Percentiles rank a stretch among this genome's conserved stretches.
These are phyloP conservation scores for Lotmaria passim DNA, from an alignment of 208 protist species.

Conservation along the genomic window DNA sequence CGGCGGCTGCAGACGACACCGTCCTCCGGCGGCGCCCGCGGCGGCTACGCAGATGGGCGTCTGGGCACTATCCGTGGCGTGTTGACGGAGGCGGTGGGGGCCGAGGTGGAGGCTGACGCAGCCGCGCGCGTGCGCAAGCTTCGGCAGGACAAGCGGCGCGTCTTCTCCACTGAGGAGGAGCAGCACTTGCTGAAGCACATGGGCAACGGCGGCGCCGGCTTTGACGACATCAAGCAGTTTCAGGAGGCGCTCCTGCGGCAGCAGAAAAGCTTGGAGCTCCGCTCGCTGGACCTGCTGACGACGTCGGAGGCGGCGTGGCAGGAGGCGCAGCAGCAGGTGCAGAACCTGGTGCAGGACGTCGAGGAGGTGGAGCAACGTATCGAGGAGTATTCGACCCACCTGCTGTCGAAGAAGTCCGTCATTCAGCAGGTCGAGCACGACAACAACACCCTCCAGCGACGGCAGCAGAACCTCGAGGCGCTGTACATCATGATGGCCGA, in stretches of 20 bases:
- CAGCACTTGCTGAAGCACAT: constrained; percentile 70
- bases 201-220: constrained; percentile 41
- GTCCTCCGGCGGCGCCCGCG: constrained; percentile 9
- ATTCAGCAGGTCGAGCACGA: constrained; percentile 86
- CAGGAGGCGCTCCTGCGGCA: constrained; percentile 66
- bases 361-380: constrained; percentile 81
- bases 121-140: constrained; percentile 75
- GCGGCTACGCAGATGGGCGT: constrained; percentile 16
- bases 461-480: constrained; percentile 75
- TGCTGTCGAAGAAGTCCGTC: constrained; percentile 77
- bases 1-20: constrained; percentile 47
- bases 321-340: constrained; percentile 58
- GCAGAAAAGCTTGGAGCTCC: constrained; percentile 81
- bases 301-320: constrained; percentile 58
- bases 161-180: constrained; percentile 79
- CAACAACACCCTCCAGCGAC: constrained; percentile 83
- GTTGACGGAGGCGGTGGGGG: constrained; percentile 64
- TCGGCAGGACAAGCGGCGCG: constrained; percentile 63
- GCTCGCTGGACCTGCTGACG: constrained; percentile 66
- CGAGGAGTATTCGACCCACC: constrained; percentile 70
- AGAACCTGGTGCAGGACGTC: constrained; percentile 66
- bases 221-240: constrained; percentile 82
- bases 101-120: constrained; percentile 67
- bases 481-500: constrained; percentile 71
- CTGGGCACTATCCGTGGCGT: constrained; percentile 60